phyloP scores from a whole-genome alignment of 1,139 yeast genomes.

The Candida dubliniensis region DNA sequence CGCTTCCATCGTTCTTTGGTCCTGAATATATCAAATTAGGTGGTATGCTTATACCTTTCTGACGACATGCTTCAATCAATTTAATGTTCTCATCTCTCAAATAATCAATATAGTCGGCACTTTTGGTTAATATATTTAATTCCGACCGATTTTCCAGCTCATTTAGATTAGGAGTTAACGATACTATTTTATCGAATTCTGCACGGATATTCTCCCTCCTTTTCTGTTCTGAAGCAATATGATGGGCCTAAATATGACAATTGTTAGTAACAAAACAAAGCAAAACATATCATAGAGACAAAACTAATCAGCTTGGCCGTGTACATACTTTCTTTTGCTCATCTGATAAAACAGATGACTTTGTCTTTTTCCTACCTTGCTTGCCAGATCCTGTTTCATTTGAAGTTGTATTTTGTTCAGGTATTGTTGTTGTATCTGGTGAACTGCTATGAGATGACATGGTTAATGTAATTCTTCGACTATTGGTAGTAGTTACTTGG shows the following conservation, averaged over 20 bases:
- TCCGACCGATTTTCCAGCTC: conserved; percentile 48
- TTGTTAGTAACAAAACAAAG: conserved; percentile 12
- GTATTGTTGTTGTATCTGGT: conserved; percentile 1
- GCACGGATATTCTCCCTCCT: conserved; percentile 48
- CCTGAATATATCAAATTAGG: conserved; percentile 39
- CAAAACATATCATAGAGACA: too few relatives aligned
- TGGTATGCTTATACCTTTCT: conserved; percentile 41
- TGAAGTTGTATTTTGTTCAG: not conserved
- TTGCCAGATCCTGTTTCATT: conserved; percentile 4
- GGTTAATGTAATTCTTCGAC: not conserved
- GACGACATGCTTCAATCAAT: conserved; percentile 34
- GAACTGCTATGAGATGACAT: conserved; percentile 3
- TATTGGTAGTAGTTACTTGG: not conserved
- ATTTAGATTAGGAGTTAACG: conserved; percentile 42
- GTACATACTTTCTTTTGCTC: conserved; percentile 46
- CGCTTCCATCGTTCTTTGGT: conserved; percentile 27
- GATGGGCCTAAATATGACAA: conserved; percentile 38
- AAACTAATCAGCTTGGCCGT: not conserved
- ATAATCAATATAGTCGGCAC: conserved; percentile 47
- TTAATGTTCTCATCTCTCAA: conserved; percentile 40
- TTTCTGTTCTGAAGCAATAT: conserved; percentile 52
- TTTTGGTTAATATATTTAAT: conserved; percentile 44
- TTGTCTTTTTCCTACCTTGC: conserved; percentile 22
- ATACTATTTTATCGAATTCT: conserved; percentile 47
- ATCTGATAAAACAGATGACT: conserved; percentile 37